Percentiles rank a stretch among this genome's conserved stretches.
phyloP scores from a whole-genome alignment of 106 monocot genomes.

The Triglochin maritima region DNA sequence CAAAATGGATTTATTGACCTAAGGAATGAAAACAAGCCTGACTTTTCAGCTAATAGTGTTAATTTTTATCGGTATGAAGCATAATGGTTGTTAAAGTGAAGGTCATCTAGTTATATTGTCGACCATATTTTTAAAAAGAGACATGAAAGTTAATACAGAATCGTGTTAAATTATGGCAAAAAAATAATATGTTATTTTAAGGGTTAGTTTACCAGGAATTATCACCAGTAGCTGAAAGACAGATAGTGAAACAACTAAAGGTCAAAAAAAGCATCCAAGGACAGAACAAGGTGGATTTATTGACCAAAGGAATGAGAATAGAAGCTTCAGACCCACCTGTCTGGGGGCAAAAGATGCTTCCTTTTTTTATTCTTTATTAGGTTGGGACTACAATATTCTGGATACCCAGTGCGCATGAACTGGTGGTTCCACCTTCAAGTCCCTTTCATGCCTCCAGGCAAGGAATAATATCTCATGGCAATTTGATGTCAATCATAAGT shows the following conservation, averaged over 20 bases:
- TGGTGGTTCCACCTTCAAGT: not conserved
- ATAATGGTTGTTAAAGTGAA: too few relatives aligned
- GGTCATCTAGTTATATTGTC: too few relatives aligned
- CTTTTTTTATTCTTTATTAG: not conserved
- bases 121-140: too few relatives aligned
- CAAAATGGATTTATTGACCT: too few relatives aligned
- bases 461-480: not conserved
- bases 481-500: not conserved
- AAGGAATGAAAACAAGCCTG: too few relatives aligned
- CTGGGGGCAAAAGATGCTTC: not conserved
- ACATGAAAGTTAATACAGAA: too few relatives aligned
- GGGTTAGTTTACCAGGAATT: not conserved
- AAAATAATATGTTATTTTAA: too few relatives aligned
- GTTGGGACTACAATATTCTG: not conserved
- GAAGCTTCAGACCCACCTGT: not conserved
- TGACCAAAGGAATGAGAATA: not conserved
- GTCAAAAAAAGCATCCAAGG: not conserved
- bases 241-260: not conserved
- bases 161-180: too few relatives aligned
- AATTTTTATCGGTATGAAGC: too few relatives aligned
- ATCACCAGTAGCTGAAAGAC: not conserved
- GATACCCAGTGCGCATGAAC: not conserved
- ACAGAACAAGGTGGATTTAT: not conserved
- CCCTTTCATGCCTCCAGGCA: not conserved
- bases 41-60: too few relatives aligned